A percentile compares a stretch with the other conserved stretches of the same genome.
Conservation (phyloP, 768 basidiomycete genomes). For the Tricholoma saponaceum region DNA sequence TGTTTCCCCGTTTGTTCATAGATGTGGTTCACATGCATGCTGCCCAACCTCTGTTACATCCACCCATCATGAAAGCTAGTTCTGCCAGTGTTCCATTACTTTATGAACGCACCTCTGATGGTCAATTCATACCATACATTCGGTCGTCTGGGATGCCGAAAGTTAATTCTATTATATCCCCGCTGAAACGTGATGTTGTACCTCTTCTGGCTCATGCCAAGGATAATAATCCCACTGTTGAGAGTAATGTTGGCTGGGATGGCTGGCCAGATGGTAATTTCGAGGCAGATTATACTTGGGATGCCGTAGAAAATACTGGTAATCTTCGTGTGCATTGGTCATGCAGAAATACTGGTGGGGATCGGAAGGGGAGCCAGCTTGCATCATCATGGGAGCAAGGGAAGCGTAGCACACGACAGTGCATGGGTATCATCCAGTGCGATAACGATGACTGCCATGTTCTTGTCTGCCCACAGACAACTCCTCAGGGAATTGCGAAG, state of each 20-base stretch:
- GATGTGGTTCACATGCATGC: not conserved
- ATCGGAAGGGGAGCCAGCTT: constrained; percentile 5
- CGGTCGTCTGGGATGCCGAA: too few species aligned
- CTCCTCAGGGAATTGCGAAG: too few species aligned
- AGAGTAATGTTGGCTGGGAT: constrained; percentile 13
- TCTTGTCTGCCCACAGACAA: too few species aligned
- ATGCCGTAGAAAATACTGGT: constrained; percentile 3
- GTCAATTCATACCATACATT: not conserved
- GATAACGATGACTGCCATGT: too few species aligned
- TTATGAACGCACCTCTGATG: not conserved
- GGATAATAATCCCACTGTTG: not conserved
- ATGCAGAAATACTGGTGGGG: constrained; percentile 9
- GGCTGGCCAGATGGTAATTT: constrained; percentile 21
- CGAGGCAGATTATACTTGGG: constrained; percentile 8
- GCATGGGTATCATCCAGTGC: too few species aligned
- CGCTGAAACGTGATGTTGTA: not conserved
- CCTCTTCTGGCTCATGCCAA: not conserved
- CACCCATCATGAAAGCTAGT: not conserved
- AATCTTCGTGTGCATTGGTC: constrained; percentile 17
- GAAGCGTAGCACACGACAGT: too few species aligned
- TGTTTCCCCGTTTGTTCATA: not conserved
- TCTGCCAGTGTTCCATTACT: not conserved
- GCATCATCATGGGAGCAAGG: not conserved
- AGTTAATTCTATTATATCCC: too few species aligned
- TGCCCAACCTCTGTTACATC: not conserved